Evolutionary conservation across 768 basidiomycete species (phyloP).

Genomic region (Auriculariales sp.): DNA sequence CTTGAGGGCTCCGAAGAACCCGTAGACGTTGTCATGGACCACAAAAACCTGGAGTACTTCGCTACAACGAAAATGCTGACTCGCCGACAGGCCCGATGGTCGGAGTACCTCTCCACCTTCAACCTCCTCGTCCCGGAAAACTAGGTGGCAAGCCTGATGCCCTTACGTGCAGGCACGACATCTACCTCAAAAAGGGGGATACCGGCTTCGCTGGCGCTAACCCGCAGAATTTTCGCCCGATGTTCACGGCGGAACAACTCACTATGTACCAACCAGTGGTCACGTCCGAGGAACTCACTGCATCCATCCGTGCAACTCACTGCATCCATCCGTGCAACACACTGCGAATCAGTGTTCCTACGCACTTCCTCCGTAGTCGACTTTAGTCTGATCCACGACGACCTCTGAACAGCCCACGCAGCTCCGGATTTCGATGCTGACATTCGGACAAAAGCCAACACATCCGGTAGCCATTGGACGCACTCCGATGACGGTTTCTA

Average conservation of each 20-base stretch:
- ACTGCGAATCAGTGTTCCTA: too few relatives aligned
- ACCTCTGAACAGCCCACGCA: not conserved
- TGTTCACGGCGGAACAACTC: slow-evolving; percentile 12
- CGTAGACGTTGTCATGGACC: slow-evolving; percentile 18
- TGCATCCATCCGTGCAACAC: too few relatives aligned
- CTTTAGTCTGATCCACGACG: not conserved
- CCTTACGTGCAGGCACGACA: slow-evolving; percentile 1
- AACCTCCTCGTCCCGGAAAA: slow-evolving; percentile 13
- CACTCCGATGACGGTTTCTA: not conserved
- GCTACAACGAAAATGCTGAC: slow-evolving; percentile 22
- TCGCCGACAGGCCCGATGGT: slow-evolving; percentile 29
- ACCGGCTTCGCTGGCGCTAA: slow-evolving; percentile 12
- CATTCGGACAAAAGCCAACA: too few relatives aligned
- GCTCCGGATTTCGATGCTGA: too few relatives aligned
- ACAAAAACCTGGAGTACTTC: slow-evolving; percentile 31
- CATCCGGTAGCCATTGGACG: too few relatives aligned
- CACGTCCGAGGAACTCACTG: not conserved
- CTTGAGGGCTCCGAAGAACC: slow-evolving; percentile 15
- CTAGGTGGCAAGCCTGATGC: slow-evolving; percentile 7
- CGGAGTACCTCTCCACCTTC: slow-evolving; percentile 19
- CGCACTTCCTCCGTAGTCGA: too few relatives aligned
- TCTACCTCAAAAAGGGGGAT: slow-evolving; percentile 8
- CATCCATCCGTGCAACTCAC: not conserved
- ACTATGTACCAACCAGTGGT: slow-evolving; percentile 1
- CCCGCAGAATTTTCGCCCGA: slow-evolving; percentile 11